Base-by-base conservation (phyloP, 2,329 filamentous ascomycete genomes). In the Penicillium sp. region DNA sequence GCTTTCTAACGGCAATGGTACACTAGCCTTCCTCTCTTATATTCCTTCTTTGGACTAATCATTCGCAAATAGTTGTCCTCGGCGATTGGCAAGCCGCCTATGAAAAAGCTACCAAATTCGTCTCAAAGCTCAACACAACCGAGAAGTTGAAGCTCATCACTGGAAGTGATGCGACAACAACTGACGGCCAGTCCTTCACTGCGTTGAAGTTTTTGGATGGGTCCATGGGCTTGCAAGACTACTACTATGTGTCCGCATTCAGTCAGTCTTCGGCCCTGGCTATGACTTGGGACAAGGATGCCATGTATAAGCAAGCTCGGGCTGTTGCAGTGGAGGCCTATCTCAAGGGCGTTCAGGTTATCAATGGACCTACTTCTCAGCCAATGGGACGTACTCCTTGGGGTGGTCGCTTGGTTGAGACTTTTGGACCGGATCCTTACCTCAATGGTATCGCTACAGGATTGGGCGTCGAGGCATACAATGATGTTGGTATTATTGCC, bases 381-480 rank as follows among this genome's bases (percentile, higher is more conserved):
- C 61, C 61, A 5, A 32, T 64, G 44, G 61, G 61, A 21, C 46
- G 61, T 5, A 61, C 60, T 13, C 46, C 49, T 1, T 64, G 59
- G 59, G 56, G 61, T 45, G 61, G 65, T 31, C 53, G 66, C 7
- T 50, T 61, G 44, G 60, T 62, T 9, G 77, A 80, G 62, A 76
- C 75, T 0, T 77, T 77, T 39, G 67, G 69, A 4, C 60, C 63
- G 7, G 79, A 81, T 56, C 77, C 77, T 1, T 72, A 71, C 48
- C 68, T 81, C 14, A 72, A 71, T 31, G 79, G 75, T 44, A 64
- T 77, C 32, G 66, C 71, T 1, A 59, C 47, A 72, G 74, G 18
- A 66, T 74, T 44, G 73, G 77, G 67, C 44, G 70, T 72, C 16
- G 74, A 82, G 66, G 83, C 86, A 58, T 81, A 77, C 56, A 81